phyloP scores from a whole-genome alignment of 2,329 filamentous ascomycete species.

The Elsinoe perseae region DNA sequence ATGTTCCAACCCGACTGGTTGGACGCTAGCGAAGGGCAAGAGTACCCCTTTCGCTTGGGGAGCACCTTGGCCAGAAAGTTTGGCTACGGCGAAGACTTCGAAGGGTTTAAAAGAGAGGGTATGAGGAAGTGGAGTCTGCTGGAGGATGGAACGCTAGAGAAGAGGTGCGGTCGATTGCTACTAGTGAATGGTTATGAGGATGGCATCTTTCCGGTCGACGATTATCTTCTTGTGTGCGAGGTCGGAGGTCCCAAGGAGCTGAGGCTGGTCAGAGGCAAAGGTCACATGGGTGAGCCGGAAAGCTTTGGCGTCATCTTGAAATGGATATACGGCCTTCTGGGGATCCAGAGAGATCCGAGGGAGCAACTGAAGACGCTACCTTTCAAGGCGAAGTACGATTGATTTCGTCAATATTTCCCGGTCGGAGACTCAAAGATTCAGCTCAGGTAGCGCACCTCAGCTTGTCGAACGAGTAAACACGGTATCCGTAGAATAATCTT shows the following conservation, averaged over 20 bases:
- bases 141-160: slow-evolving; percentile 48
- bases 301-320: slow-evolving; percentile 42
- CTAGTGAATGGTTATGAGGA: slow-evolving; percentile 53
- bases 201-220: slow-evolving; percentile 56
- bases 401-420: neutral
- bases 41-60: slow-evolving; percentile 53
- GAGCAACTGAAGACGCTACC: slow-evolving; percentile 42
- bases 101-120: slow-evolving; percentile 43
- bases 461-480: slow-evolving; percentile 23
- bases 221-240: slow-evolving; percentile 48
- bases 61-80: slow-evolving; percentile 46
- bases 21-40: slow-evolving; percentile 46
- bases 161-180: slow-evolving; percentile 43
- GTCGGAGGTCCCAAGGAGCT: slow-evolving; percentile 48
- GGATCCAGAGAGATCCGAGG: slow-evolving; percentile 34
- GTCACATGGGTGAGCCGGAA: slow-evolving; percentile 47
- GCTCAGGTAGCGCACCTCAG: too few relatives aligned
- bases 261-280: slow-evolving; percentile 36
- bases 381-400: slow-evolving; percentile 38
- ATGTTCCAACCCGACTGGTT: slow-evolving; percentile 53
- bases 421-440: neutral
- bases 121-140: slow-evolving; percentile 47
- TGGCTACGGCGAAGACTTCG: slow-evolving; percentile 34
- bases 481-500: slow-evolving; percentile 33
- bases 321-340: slow-evolving; percentile 45